Conservation (phyloP, 2,329 filamentous ascomycete genomes). For the Penicillium sp. region DNA sequence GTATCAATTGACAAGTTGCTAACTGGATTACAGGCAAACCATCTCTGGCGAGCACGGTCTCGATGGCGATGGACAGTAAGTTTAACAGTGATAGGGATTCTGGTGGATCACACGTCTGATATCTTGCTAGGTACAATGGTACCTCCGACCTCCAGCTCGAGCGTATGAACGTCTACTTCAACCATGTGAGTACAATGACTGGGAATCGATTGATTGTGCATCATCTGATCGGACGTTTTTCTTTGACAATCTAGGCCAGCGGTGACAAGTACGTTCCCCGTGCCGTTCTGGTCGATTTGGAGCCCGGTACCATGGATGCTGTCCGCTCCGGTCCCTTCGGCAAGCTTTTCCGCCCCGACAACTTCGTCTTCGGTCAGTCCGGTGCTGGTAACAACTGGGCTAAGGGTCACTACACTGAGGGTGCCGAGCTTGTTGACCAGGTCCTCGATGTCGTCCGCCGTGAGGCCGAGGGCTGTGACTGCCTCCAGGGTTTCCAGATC, state of each 20-base stretch:
- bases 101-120: slow-evolving; percentile 21
- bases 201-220: neutral
- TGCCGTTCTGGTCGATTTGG: slow-evolving; percentile 98
- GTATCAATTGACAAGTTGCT: slow-evolving; percentile 32
- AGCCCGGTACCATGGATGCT: slow-evolving; percentile 99
- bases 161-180: slow-evolving; percentile 99
- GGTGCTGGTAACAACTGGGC: slow-evolving; percentile 99
- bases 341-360: slow-evolving; percentile 99
- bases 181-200: slow-evolving; percentile 61
- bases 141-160: slow-evolving; percentile 98
- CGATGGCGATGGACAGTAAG: slow-evolving; percentile 61
- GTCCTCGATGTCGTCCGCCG: slow-evolving; percentile 98
- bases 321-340: slow-evolving; percentile 97
- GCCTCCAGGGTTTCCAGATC: slow-evolving; percentile 99
- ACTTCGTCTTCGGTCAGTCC: slow-evolving; percentile 99
- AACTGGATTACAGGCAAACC: slow-evolving; percentile 61
- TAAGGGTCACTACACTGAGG: slow-evolving; percentile 99
- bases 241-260: slow-evolving; percentile 61
- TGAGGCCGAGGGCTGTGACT: slow-evolving; percentile 98
- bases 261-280: slow-evolving; percentile 99
- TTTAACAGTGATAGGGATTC: neutral
- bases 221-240: slow-evolving; percentile 1
- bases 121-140: slow-evolving; percentile 76
- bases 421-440: slow-evolving; percentile 97
- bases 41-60: slow-evolving; percentile 93